Conservation (phyloP, 148 eudicot species). For the Pouteria glomerata region DNA sequence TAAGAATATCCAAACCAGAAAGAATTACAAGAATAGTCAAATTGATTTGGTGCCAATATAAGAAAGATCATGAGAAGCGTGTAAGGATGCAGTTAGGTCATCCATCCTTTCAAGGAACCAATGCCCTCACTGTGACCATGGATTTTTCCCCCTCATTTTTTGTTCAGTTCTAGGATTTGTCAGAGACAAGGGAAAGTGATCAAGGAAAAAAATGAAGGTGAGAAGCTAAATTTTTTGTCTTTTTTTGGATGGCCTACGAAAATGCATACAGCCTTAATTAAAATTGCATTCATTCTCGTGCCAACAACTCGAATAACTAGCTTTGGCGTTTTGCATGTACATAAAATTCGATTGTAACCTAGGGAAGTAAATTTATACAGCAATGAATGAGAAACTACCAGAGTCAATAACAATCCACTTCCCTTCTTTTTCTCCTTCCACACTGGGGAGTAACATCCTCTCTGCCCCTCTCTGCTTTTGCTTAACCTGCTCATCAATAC, state of each 20-base stretch:
- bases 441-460: conserved; percentile 77
- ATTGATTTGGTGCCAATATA: background rate
- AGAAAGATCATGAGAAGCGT: background rate
- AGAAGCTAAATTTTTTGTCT: background rate
- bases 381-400: conserved; percentile 41
- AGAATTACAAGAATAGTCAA: background rate
- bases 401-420: conserved; percentile 93
- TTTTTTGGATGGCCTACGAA: background rate
- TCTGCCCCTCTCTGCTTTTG: conserved; percentile 75
- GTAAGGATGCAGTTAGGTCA: too few relatives aligned
- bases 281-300: background rate
- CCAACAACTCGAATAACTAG: background rate
- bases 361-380: background rate
- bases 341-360: background rate
- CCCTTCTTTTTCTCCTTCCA: conserved; percentile 83
- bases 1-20: background rate
- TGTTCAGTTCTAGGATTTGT: background rate
- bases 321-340: background rate
- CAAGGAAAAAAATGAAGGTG: background rate
- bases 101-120: too few relatives aligned
- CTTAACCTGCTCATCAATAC: conserved; percentile 51
- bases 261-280: background rate
- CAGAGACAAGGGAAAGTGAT: background rate
- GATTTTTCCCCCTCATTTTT: background rate
- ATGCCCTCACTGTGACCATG: background rate